phyloP scores from a whole-genome alignment of 2,329 filamentous ascomycete genomes.

The Colletotrichum sp. region DNA sequence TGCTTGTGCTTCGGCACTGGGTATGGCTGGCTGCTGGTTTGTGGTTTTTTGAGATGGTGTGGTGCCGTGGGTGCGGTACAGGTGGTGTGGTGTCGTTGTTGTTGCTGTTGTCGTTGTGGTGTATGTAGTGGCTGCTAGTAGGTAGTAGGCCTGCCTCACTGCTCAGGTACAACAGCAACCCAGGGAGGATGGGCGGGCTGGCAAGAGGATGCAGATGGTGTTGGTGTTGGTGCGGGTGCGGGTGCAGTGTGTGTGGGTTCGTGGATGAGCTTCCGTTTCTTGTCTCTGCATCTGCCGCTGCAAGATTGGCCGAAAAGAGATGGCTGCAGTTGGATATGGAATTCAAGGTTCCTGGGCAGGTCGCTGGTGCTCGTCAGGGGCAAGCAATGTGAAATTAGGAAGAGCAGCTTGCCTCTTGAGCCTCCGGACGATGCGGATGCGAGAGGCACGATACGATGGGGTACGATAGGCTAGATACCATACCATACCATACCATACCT shows the following conservation, averaged over 20 bases:
- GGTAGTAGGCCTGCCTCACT: neutral
- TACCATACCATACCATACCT: neutral
- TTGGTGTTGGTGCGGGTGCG: neutral
- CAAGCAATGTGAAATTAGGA: neutral
- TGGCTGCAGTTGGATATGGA: neutral
- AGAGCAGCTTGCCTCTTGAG: neutral
- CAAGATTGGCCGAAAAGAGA: conserved; percentile 6
- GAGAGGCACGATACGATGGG: neutral
- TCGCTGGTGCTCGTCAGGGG: neutral
- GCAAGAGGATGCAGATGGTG: neutral
- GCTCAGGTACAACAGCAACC: neutral
- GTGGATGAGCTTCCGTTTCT: neutral
- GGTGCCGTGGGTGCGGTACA: neutral
- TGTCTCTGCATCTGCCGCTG: conserved; percentile 15
- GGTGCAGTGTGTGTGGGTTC: neutral
- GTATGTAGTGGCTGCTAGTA: neutral
- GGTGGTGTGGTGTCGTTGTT: neutral
- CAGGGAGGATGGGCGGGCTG: neutral
- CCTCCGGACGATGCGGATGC: neutral
- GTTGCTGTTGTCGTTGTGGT: neutral
- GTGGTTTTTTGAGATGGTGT: neutral
- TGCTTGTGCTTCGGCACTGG: neutral
- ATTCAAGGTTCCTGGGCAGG: neutral
- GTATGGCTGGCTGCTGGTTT: neutral
- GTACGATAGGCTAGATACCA: neutral